These are phyloP conservation scores for Delonix regia DNA, from an alignment of 306 rosid genomes.

Conservation along the genomic window DNA sequence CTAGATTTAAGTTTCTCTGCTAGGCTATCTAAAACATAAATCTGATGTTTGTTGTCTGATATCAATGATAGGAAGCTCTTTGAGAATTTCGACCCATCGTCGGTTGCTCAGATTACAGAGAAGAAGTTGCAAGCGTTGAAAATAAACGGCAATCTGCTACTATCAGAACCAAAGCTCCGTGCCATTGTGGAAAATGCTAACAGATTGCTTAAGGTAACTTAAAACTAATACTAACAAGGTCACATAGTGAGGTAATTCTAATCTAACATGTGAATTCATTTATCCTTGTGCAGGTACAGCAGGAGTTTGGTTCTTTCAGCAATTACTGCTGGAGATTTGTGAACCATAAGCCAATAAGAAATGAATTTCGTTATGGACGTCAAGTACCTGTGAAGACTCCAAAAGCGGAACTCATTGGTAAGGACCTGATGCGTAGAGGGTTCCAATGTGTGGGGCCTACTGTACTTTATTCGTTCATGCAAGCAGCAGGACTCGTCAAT, in stretches of 20 bases:
- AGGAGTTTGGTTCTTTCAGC: slow-evolving; percentile 87
- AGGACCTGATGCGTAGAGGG: slow-evolving; percentile 91
- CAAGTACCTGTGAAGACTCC: slow-evolving; percentile 91
- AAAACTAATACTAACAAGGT: background rate
- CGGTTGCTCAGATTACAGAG: slow-evolving; percentile 69
- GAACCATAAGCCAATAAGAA: slow-evolving; percentile 67
- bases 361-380: slow-evolving; percentile 70
- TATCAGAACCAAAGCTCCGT: slow-evolving; percentile 88
- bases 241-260: background rate
- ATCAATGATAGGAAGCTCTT: slow-evolving; percentile 62
- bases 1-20: background rate
- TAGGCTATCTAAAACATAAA: background rate
- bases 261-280: background rate
- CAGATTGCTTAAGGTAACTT: slow-evolving; percentile 73
- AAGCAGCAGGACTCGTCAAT: slow-evolving; percentile 80
- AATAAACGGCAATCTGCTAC: slow-evolving; percentile 65
- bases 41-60: slow-evolving; percentile 26
- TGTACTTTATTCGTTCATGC: slow-evolving; percentile 88
- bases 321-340: slow-evolving; percentile 89
- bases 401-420: slow-evolving; percentile 83
- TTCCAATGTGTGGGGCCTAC: slow-evolving; percentile 97
- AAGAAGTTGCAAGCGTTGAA: slow-evolving; percentile 62
- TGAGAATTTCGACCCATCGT: slow-evolving; percentile 73
- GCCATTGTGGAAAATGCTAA: slow-evolving; percentile 87
- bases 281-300: slow-evolving; percentile 57